These are phyloP conservation scores for Evernia prunastri DNA, from an alignment of 495 filamentous ascomycete genomes.

Conservation along the genomic window DNA sequence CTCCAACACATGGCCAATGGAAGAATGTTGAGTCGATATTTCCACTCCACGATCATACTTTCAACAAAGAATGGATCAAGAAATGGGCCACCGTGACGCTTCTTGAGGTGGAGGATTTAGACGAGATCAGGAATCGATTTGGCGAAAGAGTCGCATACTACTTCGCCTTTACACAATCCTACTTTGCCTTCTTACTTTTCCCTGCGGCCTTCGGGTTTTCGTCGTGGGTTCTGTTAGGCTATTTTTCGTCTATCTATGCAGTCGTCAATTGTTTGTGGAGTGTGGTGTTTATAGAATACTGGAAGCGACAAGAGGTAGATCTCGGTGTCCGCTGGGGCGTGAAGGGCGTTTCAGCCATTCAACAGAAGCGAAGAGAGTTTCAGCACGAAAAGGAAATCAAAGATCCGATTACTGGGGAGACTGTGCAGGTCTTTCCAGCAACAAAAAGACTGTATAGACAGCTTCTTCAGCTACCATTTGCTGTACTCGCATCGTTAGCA, in stretches of 20 bases:
- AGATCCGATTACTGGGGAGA: constrained; percentile 84
- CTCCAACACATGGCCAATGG: constrained; percentile 75
- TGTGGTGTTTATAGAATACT: constrained; percentile 88
- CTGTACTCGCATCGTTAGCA: constrained; percentile 57
- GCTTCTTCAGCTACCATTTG: constrained; percentile 83
- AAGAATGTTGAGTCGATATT: constrained; percentile 79
- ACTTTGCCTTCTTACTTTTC: constrained; percentile 79
- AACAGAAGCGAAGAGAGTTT: constrained; percentile 70
- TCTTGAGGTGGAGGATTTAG: constrained; percentile 68
- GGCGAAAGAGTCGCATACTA: constrained; percentile 95
- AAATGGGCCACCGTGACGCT: constrained; percentile 79
- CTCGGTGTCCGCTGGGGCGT: constrained; percentile 89
- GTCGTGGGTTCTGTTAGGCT: constrained; percentile 74
- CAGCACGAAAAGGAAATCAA: constrained; percentile 63
- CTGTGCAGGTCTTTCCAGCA: constrained; percentile 67
- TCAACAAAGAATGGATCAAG: constrained; percentile 87
- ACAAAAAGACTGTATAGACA: constrained; percentile 72
- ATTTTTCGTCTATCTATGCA: constrained; percentile 79
- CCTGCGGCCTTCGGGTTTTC: constrained; percentile 77
- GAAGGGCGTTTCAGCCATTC: constrained; percentile 75
- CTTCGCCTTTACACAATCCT: constrained; percentile 91
- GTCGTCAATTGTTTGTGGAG: constrained; percentile 80
- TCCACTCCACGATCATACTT: constrained; percentile 77
- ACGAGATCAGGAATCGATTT: constrained; percentile 78
- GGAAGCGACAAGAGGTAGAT: constrained; percentile 92